Evolutionary conservation across 2,329 filamentous ascomycete species (phyloP).

Genomic region (Nothophaeocryptopus gaeumannii): DNA sequence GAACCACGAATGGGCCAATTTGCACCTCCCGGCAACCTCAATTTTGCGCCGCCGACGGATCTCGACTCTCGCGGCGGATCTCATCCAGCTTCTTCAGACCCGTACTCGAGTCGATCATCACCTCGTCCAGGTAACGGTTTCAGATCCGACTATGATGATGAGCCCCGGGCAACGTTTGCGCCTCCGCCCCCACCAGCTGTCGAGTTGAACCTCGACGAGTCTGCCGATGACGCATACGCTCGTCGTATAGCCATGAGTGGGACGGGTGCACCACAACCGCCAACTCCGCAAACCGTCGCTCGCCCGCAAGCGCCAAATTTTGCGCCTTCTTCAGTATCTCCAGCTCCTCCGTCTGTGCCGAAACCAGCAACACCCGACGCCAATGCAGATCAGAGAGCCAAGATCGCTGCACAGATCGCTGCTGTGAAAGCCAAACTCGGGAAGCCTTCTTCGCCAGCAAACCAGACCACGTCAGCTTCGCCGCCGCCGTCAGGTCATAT

Average conservation of each 20-base stretch:
- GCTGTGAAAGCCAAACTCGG: conserved; percentile 25
- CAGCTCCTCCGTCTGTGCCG: conserved; percentile 25
- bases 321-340: conserved; percentile 12
- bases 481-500: background rate
- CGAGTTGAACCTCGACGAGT: conserved; percentile 54
- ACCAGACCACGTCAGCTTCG: conserved; percentile 6
- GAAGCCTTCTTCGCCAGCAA: conserved; percentile 12
- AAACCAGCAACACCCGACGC: conserved; percentile 8
- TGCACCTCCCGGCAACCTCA: conserved; percentile 41
- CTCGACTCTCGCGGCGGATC: conserved; percentile 7
- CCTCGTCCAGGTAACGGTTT: background rate
- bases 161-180: conserved; percentile 40
- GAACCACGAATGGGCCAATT: conserved; percentile 36
- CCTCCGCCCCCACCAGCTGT: conserved; percentile 40
- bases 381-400: conserved; percentile 21
- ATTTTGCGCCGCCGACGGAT: conserved; percentile 25
- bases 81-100: conserved; percentile 1
- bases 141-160: conserved; percentile 2
- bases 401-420: conserved; percentile 25
- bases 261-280: conserved; percentile 34
- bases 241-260: conserved; percentile 58
- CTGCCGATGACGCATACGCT: conserved; percentile 68
- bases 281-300: conserved; percentile 1
- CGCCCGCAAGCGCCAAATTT: background rate
- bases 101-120: conserved; percentile 12